Conservation (phyloP, 1,284 basidiomycete genomes). For the Laetiporus sulphureus region DNA sequence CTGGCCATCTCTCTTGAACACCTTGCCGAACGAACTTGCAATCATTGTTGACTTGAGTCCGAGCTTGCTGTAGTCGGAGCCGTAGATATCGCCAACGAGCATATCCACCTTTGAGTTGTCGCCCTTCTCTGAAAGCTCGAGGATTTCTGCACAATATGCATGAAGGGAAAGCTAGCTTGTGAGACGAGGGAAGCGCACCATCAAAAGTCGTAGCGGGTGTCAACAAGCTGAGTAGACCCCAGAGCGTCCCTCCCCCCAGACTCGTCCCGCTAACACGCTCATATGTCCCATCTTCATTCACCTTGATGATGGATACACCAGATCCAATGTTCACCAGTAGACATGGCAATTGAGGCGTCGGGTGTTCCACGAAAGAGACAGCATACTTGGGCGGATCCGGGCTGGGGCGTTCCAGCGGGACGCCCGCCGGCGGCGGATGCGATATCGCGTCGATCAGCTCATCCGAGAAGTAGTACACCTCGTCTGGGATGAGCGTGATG, state of each 20-base stretch:
- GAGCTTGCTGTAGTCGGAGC: conserved; percentile 87
- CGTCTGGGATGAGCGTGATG: conserved; percentile 93
- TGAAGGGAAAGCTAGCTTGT: conserved; percentile 7
- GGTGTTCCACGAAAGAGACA: conserved; percentile 78
- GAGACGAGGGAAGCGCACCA: conserved; percentile 47
- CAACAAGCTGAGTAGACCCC: conserved; percentile 91
- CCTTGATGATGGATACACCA: conserved; percentile 96
- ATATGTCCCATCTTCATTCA: conserved; percentile 91
- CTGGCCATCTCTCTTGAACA: conserved; percentile 88
- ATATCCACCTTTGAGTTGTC: conserved; percentile 96
- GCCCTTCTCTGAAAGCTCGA: conserved; percentile 87
- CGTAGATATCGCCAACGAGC: conserved; percentile 99
- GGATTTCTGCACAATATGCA: conserved; percentile 70
- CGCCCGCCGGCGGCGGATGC: conserved; percentile 39
- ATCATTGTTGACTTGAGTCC: conserved; percentile 98
- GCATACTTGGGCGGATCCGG: conserved; percentile 89
- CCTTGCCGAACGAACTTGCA: conserved; percentile 97
- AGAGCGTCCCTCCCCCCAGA: conserved; percentile 97
- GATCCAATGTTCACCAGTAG: conserved; percentile 98
- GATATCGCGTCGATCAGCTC: conserved; percentile 89
- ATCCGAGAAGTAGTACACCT: conserved; percentile 99
- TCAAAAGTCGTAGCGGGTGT: conserved; percentile 97
- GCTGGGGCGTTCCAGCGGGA: conserved; percentile 77
- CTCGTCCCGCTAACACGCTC: conserved; percentile 98
- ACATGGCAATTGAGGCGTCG: conserved; percentile 89